A percentile compares a stretch with the other conserved stretches of the same genome.
Conservation (phyloP, 2,329 filamentous ascomycete genomes). For the Claviceps capensis region DNA sequence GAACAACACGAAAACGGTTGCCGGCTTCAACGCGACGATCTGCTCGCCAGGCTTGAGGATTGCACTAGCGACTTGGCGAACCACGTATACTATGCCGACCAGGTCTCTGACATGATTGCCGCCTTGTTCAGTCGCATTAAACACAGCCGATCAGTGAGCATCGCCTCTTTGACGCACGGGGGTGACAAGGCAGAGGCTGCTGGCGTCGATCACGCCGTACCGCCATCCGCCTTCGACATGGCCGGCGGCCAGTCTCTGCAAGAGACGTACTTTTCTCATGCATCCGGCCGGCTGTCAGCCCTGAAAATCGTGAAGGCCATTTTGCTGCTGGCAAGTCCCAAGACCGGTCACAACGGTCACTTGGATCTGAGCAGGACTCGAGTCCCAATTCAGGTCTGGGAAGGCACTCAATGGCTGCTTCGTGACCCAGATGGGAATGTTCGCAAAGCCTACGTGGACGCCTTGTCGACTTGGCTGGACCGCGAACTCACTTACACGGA, state of each 20-base stretch:
- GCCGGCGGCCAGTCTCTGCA: constrained; percentile 29
- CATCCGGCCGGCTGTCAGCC: constrained; percentile 46
- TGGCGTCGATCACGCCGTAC: constrained; percentile 18
- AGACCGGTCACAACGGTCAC: constrained; percentile 42
- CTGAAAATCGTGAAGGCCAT: constrained; percentile 73
- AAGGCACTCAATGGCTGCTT: constrained; percentile 89
- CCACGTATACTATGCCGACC: constrained; percentile 93
- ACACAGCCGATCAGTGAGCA: constrained; percentile 37
- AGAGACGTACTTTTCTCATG: constrained; percentile 40
- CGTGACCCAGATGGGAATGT: constrained; percentile 67
- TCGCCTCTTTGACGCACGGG: constrained; percentile 25
- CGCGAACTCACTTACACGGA: constrained; percentile 61
- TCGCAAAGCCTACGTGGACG: constrained; percentile 73
- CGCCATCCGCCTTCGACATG: constrained; percentile 24
- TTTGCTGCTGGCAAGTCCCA: constrained; percentile 64
- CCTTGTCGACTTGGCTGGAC: constrained; percentile 70
- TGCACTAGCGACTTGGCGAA: constrained; percentile 87
- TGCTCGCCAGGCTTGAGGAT: constrained; percentile 58
- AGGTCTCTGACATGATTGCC: constrained; percentile 86
- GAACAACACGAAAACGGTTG: constrained; percentile 18
- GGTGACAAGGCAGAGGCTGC: constrained; percentile 30
- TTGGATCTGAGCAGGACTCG: constrained; percentile 56
- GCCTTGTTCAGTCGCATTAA: constrained; percentile 68
- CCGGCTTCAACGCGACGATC: constrained; percentile 40
- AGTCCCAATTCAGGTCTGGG: constrained; percentile 76